Base-by-base conservation (phyloP, 768 basidiomycete genomes). In the Lactarius psammicola region DNA sequence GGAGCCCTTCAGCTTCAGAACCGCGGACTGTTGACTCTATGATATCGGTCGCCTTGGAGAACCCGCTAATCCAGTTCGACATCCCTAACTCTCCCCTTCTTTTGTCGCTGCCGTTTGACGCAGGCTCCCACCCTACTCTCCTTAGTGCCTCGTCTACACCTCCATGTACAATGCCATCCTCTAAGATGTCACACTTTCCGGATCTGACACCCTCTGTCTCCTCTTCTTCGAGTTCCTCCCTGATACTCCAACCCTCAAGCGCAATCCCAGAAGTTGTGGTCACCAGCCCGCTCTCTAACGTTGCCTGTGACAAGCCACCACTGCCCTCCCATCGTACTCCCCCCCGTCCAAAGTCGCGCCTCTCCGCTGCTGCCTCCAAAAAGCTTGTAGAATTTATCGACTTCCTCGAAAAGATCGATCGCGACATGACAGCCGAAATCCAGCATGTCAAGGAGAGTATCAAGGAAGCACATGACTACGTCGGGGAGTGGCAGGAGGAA, bases 361-460 rank as follows among this genome's bases (percentile, higher is more conserved):
- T 62, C 8, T 59, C 67, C 33, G 9, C 60, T 10, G 40, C 62
- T 8, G 56, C 66, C 5, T 64, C 68, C 6, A 70, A 57, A 23
- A 64, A 62, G 46, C 54, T 68, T 15, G 49, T 65, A 36, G 63
- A 64, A 23, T 58, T 68, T 44, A 59, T 68, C 44, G 61, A 65
- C 40, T 53, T 70, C 36, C 63, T 70, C 34, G 68, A 70, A 23
- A 65, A 56, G 56, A 49, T 66, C 20, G 68, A 70, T 33, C 64
- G 54, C 34, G 69, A 70, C 34, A 65, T 70, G 63, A 38, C 64
- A 11, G 34, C n/a, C 55, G 64, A 69, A 13, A 34, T 70, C 28
- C 60, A 65, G 31, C 69, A 69, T 28, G 64, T 70, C 51, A 65
- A 61, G 62, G 62, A 60, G 38, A 69, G 62, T 44, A 68, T 70